Evolutionary conservation across 2,329 filamentous ascomycete genomes (phyloP).

Genomic region (Malbranchea zuffiana): DNA sequence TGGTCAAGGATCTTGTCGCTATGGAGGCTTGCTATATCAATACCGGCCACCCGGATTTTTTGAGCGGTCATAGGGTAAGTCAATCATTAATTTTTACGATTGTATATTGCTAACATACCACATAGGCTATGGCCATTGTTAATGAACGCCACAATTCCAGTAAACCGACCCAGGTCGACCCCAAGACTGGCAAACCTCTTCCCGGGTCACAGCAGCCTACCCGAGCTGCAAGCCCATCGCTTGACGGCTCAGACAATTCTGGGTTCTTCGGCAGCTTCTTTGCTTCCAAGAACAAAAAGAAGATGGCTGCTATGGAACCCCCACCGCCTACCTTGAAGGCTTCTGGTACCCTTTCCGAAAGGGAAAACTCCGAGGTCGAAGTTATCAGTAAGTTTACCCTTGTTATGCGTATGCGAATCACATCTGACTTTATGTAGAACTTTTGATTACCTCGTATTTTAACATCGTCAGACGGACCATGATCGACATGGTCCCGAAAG

Average conservation of each 20-base stretch:
- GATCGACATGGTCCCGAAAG: constrained; percentile 99
- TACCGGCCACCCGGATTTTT: constrained; percentile 93
- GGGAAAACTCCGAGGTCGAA: constrained; percentile 91
- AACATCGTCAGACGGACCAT: constrained; percentile 97
- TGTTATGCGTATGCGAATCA: background rate
- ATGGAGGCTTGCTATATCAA: constrained; percentile 99
- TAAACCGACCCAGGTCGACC: constrained; percentile 90
- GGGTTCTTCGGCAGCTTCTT: constrained; percentile 99
- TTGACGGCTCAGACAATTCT: constrained; percentile 47
- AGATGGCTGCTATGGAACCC: constrained; percentile 98
- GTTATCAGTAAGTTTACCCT: constrained; percentile 71
- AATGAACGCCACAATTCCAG: constrained; percentile 75
- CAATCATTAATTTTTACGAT: background rate
- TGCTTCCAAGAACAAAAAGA: constrained; percentile 99
- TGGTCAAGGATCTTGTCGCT: constrained; percentile 79
- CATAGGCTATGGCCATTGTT: constrained; percentile 85
- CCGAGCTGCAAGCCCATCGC: constrained; percentile 64
- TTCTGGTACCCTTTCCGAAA: constrained; percentile 83
- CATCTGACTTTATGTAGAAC: constrained; percentile 45
- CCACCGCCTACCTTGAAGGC: constrained; percentile 89
- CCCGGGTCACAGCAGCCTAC: constrained; percentile 54
- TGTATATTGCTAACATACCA: constrained; percentile 2
- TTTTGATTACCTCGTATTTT: constrained; percentile 92
- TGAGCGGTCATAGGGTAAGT: constrained; percentile 79
- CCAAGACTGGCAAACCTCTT: constrained; percentile 94